These are phyloP conservation scores for Rugonectria rugulosa DNA, from an alignment of 2,329 filamentous ascomycete species.

Conservation along the genomic window DNA sequence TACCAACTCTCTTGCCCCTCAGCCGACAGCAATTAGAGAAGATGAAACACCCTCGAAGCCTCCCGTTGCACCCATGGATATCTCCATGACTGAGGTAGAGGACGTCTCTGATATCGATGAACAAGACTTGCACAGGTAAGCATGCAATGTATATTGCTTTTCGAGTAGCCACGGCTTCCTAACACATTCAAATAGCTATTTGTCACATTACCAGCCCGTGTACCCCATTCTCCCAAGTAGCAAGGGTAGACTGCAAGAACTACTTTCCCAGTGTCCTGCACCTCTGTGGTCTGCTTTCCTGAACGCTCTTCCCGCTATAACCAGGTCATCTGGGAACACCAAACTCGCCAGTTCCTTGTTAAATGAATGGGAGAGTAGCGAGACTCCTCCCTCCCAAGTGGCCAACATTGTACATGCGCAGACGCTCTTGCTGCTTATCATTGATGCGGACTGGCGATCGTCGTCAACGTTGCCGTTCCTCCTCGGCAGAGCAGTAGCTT, in stretches of 20 bases:
- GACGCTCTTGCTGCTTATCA: conserved; percentile 69
- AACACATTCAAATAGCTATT: conserved; percentile 58
- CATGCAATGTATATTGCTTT: background rate
- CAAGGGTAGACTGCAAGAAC: conserved; percentile 61
- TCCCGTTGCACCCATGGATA: conserved; percentile 45
- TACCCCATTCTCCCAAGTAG: conserved; percentile 71
- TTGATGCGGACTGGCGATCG: conserved; percentile 66
- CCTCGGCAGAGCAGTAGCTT: conserved; percentile 70
- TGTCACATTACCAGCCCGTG: conserved; percentile 69
- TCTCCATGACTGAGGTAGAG: conserved; percentile 43
- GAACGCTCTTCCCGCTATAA: conserved; percentile 65
- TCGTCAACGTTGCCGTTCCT: conserved; percentile 59
- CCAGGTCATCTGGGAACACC: conserved; percentile 50
- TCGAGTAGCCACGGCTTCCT: background rate
- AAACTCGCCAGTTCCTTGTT: conserved; percentile 57
- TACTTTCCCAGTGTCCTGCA: conserved; percentile 63
- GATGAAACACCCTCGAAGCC: conserved; percentile 48
- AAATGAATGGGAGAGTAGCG: conserved; percentile 59
- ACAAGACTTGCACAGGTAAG: conserved; percentile 55
- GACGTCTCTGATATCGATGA: conserved; percentile 52
- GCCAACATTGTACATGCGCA: conserved; percentile 69
- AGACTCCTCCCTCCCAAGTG: conserved; percentile 46
- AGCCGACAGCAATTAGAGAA: conserved; percentile 50
- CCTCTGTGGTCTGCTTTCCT: conserved; percentile 69
- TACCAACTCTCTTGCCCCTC: conserved; percentile 55